A percentile compares a stretch with the other conserved stretches of the same genome.
Evolutionary conservation across 805 yeast species (phyloP).

Genomic region (Brettanomyces custersianus): DNA sequence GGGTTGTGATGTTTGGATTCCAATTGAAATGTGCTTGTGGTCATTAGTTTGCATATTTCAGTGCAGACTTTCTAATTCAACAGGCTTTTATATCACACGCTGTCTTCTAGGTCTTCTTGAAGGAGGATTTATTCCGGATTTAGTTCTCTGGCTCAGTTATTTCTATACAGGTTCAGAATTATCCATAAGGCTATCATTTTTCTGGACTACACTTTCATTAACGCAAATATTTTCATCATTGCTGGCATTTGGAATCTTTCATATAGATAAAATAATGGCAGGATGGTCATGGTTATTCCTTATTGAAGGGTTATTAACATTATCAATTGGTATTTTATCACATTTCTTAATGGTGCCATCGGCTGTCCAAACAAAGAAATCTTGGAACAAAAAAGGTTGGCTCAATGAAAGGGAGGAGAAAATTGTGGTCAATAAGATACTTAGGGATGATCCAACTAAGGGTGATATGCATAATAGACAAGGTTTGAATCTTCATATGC

Average conservation of each 20-base stretch:
- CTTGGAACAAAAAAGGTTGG: slow-evolving; percentile 28
- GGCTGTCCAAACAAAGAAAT: slow-evolving; percentile 22
- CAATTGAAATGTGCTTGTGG: slow-evolving; percentile 50
- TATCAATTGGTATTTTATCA: slow-evolving; percentile 37
- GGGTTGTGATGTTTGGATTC: slow-evolving; percentile 59
- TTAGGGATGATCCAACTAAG: slow-evolving; percentile 56
- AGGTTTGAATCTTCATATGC: slow-evolving; percentile 33
- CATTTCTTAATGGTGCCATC: slow-evolving; percentile 27
- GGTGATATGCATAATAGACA: slow-evolving; percentile 60
- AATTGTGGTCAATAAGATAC: slow-evolving; percentile 47
- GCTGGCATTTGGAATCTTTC: slow-evolving; percentile 41
- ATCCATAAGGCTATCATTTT: slow-evolving; percentile 47
- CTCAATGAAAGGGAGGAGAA: slow-evolving; percentile 45
- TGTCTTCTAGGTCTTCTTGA: slow-evolving; percentile 48
- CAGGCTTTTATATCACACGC: slow-evolving; percentile 39
- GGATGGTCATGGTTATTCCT: slow-evolving; percentile 66
- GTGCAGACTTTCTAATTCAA: slow-evolving; percentile 30
- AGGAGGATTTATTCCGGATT: slow-evolving; percentile 65
- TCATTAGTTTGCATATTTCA: slow-evolving; percentile 46
- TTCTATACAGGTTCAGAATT: slow-evolving; percentile 55
- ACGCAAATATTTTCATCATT: slow-evolving; percentile 39
- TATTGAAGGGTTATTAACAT: slow-evolving; percentile 53
- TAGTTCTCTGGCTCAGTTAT: slow-evolving; percentile 55
- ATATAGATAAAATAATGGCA: slow-evolving; percentile 35
- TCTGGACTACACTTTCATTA: slow-evolving; percentile 47